A percentile compares a stretch with the other conserved stretches of the same genome.
Conservation (phyloP, 306 rosid species). For the Vigna reflexopilosa region DNA sequence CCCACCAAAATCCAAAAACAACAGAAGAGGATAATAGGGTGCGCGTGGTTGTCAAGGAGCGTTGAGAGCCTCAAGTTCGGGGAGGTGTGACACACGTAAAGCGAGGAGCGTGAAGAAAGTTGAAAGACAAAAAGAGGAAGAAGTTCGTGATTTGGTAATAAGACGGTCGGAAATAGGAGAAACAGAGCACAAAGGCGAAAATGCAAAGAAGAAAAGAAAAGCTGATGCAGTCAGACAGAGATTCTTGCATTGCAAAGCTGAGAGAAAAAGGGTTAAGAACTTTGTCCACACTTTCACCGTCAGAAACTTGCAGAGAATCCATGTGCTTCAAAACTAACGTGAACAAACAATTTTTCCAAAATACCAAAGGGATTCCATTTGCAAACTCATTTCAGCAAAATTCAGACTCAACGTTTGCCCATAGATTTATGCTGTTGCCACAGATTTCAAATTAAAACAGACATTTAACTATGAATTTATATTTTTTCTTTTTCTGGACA, state of each 20-base stretch:
- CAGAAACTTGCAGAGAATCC: constrained; percentile 35
- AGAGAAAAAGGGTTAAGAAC: constrained; percentile 34
- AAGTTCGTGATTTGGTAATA: constrained; percentile 63
- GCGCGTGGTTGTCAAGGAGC: constrained; percentile 10
- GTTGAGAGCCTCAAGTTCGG: neutral
- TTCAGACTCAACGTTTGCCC: too few relatives aligned
- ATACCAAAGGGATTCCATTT: too few relatives aligned
- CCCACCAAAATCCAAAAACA: too few relatives aligned
- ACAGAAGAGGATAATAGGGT: neutral
- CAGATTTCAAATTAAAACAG: too few relatives aligned
- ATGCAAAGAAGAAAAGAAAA: constrained; percentile 14
- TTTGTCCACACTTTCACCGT: constrained; percentile 40
- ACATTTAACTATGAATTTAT: too few relatives aligned
- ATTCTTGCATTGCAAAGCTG: constrained; percentile 45
- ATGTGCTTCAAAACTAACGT: constrained; percentile 39
- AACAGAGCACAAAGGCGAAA: neutral
- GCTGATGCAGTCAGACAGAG: constrained; percentile 46
- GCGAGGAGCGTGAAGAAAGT: constrained; percentile 7
- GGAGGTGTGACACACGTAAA: neutral
- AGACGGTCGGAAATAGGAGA: constrained; percentile 55
- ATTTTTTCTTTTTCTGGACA: too few relatives aligned
- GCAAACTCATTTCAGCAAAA: too few relatives aligned
- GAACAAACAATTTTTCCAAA: neutral
- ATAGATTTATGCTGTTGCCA: too few relatives aligned
- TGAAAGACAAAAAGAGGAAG: constrained; percentile 28